A percentile compares a stretch with the other conserved stretches of the same genome.
Evolutionary conservation across 2,329 filamentous ascomycete species (phyloP).

Genomic region (Penicillium psychrosexuale): DNA sequence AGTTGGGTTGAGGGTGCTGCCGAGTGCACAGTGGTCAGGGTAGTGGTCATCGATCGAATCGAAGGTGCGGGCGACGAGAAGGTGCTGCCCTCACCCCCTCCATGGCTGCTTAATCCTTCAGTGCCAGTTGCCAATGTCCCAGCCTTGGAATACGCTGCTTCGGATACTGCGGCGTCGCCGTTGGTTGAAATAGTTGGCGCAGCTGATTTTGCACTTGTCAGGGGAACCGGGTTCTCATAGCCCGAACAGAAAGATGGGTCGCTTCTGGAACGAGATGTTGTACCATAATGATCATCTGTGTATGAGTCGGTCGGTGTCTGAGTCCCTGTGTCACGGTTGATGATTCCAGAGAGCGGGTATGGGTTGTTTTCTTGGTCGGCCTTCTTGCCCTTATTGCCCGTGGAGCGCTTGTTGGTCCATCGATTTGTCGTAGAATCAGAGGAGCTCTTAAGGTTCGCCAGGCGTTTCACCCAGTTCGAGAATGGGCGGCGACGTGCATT

Average conservation of each 20-base stretch:
- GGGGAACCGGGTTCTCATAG: slow-evolving; percentile 58
- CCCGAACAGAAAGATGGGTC: slow-evolving; percentile 61
- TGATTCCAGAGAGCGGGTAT: slow-evolving; percentile 76
- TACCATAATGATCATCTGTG: slow-evolving; percentile 49
- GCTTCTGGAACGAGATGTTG: slow-evolving; percentile 55
- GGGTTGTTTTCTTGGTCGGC: slow-evolving; percentile 75
- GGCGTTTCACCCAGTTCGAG: slow-evolving; percentile 88
- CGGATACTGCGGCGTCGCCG: slow-evolving; percentile 69
- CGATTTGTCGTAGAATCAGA: slow-evolving; percentile 51
- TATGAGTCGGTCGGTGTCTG: slow-evolving; percentile 50
- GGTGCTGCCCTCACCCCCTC: slow-evolving; percentile 65
- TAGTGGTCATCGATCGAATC: slow-evolving; percentile 63
- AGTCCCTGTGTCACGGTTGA: slow-evolving; percentile 42
- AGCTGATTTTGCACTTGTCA: slow-evolving; percentile 66
- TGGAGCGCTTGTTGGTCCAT: slow-evolving; percentile 40
- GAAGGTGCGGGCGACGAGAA: slow-evolving; percentile 65
- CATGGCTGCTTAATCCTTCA: slow-evolving; percentile 61
- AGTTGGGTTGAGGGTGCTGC: slow-evolving; percentile 52
- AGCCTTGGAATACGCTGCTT: slow-evolving; percentile 73
- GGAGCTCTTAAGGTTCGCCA: slow-evolving; percentile 78
- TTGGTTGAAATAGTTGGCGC: slow-evolving; percentile 83
- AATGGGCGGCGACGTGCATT: slow-evolving; percentile 79
- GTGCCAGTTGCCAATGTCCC: slow-evolving; percentile 67
- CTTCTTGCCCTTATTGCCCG: slow-evolving; percentile 53
- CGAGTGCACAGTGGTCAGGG: slow-evolving; percentile 64